Conservation (phyloP, 169 alveolate genomes). For the Plasmodium berghei region DNA sequence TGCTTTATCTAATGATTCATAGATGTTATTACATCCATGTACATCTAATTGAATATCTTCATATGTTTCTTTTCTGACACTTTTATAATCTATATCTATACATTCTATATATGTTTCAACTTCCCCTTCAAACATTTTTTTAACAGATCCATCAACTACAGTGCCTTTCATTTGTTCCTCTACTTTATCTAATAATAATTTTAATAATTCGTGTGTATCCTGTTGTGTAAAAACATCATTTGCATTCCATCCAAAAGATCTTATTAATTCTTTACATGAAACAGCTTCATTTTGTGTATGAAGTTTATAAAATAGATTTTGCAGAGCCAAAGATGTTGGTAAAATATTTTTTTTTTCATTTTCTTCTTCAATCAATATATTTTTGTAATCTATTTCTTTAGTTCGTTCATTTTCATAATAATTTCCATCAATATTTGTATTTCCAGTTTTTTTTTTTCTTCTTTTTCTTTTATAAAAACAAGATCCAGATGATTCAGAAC, state of each 20-base stretch:
- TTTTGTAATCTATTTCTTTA: slow-evolving; percentile 83
- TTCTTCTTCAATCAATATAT: slow-evolving; percentile 86
- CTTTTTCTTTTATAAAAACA: slow-evolving; percentile 55
- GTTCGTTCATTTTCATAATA: slow-evolving; percentile 25
- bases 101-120: slow-evolving; percentile 96
- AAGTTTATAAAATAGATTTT: slow-evolving; percentile 94
- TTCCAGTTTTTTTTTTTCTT: slow-evolving; percentile 2
- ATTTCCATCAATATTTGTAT: too few species aligned
- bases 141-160: slow-evolving; percentile 95
- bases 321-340: slow-evolving; percentile 89
- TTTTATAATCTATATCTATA: slow-evolving; percentile 92
- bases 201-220: slow-evolving; percentile 97
- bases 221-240: slow-evolving; percentile 97
- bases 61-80: slow-evolving; percentile 90
- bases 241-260: slow-evolving; percentile 97
- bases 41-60: slow-evolving; percentile 95
- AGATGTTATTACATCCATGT: slow-evolving; percentile 92
- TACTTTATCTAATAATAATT: slow-evolving; percentile 94
- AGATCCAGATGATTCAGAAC: slow-evolving; percentile 29
- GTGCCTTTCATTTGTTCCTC: slow-evolving; percentile 98
- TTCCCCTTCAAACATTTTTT: slow-evolving; percentile 95
- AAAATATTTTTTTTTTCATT: slow-evolving; percentile 87
- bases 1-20: slow-evolving; percentile 93
- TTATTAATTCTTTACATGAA: slow-evolving; percentile 91
- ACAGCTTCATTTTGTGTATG: slow-evolving; percentile 92